Conservation (phyloP, 768 basidiomycete genomes). For the Chlorophyllum brunneum region DNA sequence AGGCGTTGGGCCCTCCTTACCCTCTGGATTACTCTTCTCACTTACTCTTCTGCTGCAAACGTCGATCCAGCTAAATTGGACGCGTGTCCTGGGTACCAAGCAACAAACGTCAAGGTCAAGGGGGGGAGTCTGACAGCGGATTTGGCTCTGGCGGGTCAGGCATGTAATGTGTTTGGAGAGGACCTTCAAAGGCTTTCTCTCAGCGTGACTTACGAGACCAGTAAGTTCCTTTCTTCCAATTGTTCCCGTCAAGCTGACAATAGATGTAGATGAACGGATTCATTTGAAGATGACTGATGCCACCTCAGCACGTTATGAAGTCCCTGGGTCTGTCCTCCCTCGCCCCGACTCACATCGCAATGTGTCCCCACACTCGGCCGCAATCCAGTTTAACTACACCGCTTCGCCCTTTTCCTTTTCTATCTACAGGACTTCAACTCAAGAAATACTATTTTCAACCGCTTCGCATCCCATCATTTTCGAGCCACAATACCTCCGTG, state of each 20-base stretch:
- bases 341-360: conserved; percentile 38
- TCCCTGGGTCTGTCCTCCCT: conserved; percentile 59
- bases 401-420: conserved; percentile 59
- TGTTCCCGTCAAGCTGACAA: not conserved
- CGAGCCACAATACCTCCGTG: conserved; percentile 71
- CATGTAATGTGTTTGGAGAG: conserved; percentile 57
- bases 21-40: not conserved
- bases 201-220: conserved; percentile 55
- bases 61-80: conserved; percentile 40
- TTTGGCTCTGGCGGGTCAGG: conserved; percentile 43
- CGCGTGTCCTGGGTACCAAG: conserved; percentile 59
- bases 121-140: conserved; percentile 44
- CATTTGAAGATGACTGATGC: conserved; percentile 63
- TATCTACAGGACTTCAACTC: conserved; percentile 42
- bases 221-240: conserved; percentile 22
- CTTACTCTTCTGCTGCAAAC: conserved; percentile 11
- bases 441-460: conserved; percentile 61
- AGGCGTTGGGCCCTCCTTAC: conserved; percentile 1
- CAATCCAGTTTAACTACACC: conserved; percentile 59
- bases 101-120: conserved; percentile 36
- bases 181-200: conserved; percentile 47
- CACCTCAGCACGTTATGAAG: conserved; percentile 49
- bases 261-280: conserved; percentile 44
- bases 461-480: conserved; percentile 62
- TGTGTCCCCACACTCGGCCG: conserved; percentile 28